Conservation (phyloP, 1,284 basidiomycete genomes). For the Malassezia slooffiae region DNA sequence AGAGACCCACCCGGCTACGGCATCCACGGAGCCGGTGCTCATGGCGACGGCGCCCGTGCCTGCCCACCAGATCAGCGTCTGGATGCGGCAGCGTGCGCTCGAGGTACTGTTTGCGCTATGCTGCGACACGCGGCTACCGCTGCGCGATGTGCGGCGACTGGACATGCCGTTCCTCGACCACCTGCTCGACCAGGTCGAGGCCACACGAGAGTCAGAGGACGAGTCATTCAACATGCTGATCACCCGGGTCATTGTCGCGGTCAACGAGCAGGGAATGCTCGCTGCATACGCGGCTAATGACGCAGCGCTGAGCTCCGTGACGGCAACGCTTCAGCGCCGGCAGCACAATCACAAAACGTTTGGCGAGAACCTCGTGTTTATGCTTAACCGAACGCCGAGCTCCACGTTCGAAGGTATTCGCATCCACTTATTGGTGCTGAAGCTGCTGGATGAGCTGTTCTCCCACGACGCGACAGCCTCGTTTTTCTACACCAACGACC, state of each 20-base stretch:
- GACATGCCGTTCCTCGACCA: slow-evolving; percentile 74
- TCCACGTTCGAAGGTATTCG: slow-evolving; percentile 66
- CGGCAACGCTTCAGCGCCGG: slow-evolving; percentile 50
- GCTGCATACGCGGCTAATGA: too few relatives aligned
- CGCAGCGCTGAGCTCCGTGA: too few relatives aligned
- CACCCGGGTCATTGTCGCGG: slow-evolving; percentile 50
- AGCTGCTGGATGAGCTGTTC: slow-evolving; percentile 87
- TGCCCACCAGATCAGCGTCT: slow-evolving; percentile 22
- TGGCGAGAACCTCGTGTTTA: slow-evolving; percentile 96
- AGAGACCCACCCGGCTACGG: not conserved
- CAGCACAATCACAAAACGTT: slow-evolving; percentile 80
- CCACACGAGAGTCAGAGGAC: slow-evolving; percentile 73
- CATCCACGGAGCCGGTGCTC: slow-evolving; percentile 7
- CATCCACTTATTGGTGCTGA: slow-evolving; percentile 87
- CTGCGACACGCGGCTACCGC: slow-evolving; percentile 32
- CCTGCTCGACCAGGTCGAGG: slow-evolving; percentile 85
- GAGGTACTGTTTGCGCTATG: slow-evolving; percentile 28
- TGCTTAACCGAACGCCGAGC: slow-evolving; percentile 71
- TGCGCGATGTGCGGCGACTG: slow-evolving; percentile 47
- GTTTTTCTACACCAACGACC: slow-evolving; percentile 96
- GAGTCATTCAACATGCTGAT: slow-evolving; percentile 51
- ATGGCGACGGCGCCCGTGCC: slow-evolving; percentile 17
- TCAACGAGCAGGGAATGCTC: slow-evolving; percentile 99
- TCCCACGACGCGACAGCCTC: slow-evolving; percentile 84
- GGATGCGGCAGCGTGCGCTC: slow-evolving; percentile 48